Percentiles rank a stretch among this genome's conserved stretches.
Conservation (phyloP, 345 rosid species). For the Nephelium lappaceum region DNA sequence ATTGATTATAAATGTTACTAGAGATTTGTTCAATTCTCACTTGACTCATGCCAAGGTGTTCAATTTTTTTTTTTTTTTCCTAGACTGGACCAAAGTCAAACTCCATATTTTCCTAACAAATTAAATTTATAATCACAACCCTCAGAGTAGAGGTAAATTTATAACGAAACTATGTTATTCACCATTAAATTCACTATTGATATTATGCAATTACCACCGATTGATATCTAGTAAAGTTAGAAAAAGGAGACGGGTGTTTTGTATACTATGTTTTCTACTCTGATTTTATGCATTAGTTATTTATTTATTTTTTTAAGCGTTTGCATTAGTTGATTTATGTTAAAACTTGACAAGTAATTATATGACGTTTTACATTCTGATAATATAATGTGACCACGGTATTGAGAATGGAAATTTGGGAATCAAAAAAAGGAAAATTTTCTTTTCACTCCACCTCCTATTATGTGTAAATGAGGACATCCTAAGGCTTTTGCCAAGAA, state of each 20-base stretch:
- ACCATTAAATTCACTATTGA: neutral
- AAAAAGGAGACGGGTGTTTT: neutral
- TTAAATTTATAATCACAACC: neutral
- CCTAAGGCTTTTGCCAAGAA: neutral
- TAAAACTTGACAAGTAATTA: conserved; percentile 2
- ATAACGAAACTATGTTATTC: neutral
- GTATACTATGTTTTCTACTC: neutral
- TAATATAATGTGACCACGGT: neutral
- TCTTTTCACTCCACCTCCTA: neutral
- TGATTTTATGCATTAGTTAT: neutral
- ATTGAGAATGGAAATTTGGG: conserved; percentile 1
- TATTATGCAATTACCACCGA: neutral
- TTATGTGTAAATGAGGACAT: neutral
- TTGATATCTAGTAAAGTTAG: neutral
- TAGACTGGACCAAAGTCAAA: neutral
- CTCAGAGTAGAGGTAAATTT: neutral
- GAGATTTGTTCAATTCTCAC: neutral
- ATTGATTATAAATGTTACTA: neutral
- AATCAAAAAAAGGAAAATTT: neutral
- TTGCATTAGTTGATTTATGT: neutral
- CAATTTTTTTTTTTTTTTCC: neutral
- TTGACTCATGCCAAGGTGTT: neutral
- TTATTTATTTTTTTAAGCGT: too few species aligned
- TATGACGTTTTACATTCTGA: neutral
- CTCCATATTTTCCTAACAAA: neutral